These are phyloP conservation scores for Handroanthus guayacan DNA, from an alignment of 257 asterid species.

Conservation along the genomic window DNA sequence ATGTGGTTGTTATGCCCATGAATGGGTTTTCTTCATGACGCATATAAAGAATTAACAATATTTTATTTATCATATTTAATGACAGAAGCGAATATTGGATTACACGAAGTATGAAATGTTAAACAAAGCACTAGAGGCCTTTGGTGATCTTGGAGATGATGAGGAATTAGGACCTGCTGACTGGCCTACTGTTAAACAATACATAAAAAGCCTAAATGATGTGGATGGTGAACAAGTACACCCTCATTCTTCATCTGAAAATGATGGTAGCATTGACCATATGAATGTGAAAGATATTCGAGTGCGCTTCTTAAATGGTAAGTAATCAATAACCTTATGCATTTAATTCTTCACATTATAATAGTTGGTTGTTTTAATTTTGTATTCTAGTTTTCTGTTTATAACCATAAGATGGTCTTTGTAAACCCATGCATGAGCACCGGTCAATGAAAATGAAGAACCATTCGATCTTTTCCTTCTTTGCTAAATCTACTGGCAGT, in stretches of 20 bases:
- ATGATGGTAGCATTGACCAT: conserved; percentile 50
- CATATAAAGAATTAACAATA: not conserved
- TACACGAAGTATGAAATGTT: conserved; percentile 92
- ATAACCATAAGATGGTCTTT: conserved; percentile 16
- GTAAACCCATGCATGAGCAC: conserved; percentile 6
- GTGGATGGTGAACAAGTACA: conserved; percentile 68
- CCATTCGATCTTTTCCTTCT: conserved; percentile 8
- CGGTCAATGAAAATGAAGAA: not conserved
- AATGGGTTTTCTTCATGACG: not conserved
- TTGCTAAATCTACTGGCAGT: conserved; percentile 4
- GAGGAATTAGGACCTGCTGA: conserved; percentile 98
- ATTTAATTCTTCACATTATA: conserved; percentile 32
- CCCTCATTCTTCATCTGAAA: conserved; percentile 69
- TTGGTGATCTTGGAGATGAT: conserved; percentile 91
- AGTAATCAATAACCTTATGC: conserved; percentile 36
- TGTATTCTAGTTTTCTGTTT: conserved; percentile 1
- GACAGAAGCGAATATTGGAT: conserved; percentile 76
- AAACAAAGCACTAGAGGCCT: conserved; percentile 94
- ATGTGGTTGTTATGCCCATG: not conserved
- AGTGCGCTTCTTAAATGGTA: conserved; percentile 87
- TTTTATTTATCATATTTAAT: conserved; percentile 32
- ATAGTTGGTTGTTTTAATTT: conserved; percentile 16
- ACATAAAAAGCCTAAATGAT: conserved; percentile 74
- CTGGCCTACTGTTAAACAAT: conserved; percentile 85
- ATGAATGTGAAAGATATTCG: conserved; percentile 84